Percentiles rank a stretch among this genome's conserved stretches.
phyloP scores from a whole-genome alignment of 208 protist genomes.

The Wallacemonas sp. region DNA sequence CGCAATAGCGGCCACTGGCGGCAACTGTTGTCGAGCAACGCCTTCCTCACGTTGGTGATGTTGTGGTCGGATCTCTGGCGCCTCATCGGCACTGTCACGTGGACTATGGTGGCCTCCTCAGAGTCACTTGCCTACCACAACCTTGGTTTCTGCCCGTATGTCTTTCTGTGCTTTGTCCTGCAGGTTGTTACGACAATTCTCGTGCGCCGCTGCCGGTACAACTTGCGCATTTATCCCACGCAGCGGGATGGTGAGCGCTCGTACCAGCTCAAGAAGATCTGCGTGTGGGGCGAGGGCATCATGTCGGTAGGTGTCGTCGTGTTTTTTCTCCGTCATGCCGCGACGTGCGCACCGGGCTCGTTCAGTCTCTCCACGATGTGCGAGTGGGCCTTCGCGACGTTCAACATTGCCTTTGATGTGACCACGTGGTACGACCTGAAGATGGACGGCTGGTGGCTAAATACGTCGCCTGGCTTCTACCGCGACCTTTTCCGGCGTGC shows the following conservation, averaged over 20 bases:
- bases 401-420: slow-evolving; percentile 67
- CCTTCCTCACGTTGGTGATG: slow-evolving; percentile 43
- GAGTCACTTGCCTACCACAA: slow-evolving; percentile 66
- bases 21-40: slow-evolving; percentile 41
- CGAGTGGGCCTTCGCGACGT: slow-evolving; percentile 62
- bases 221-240: slow-evolving; percentile 53
- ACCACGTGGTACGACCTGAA: slow-evolving; percentile 62
- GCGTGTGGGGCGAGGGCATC: slow-evolving; percentile 37
- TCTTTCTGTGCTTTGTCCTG: slow-evolving; percentile 52
- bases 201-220: slow-evolving; percentile 47
- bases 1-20: slow-evolving; percentile 10
- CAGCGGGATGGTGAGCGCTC: slow-evolving; percentile 38
- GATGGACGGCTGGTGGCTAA: slow-evolving; percentile 67
- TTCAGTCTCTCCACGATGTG: slow-evolving; percentile 70
- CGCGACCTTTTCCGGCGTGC: slow-evolving; percentile 19
- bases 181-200: slow-evolving; percentile 38
- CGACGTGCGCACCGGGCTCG: slow-evolving; percentile 60
- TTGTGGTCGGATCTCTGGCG: slow-evolving; percentile 51
- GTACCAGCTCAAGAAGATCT: slow-evolving; percentile 36
- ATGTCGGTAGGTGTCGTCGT: slow-evolving; percentile 35
- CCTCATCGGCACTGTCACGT: slow-evolving; percentile 38
- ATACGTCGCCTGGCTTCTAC: slow-evolving; percentile 36
- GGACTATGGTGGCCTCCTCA: slow-evolving; percentile 59
- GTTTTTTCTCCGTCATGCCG: slow-evolving; percentile 49
- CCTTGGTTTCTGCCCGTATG: slow-evolving; percentile 52